A percentile compares a stretch with the other conserved stretches of the same genome.
Evolutionary conservation across 2,329 filamentous ascomycete species (phyloP).

Genomic region (Pseudocercospora ulei): DNA sequence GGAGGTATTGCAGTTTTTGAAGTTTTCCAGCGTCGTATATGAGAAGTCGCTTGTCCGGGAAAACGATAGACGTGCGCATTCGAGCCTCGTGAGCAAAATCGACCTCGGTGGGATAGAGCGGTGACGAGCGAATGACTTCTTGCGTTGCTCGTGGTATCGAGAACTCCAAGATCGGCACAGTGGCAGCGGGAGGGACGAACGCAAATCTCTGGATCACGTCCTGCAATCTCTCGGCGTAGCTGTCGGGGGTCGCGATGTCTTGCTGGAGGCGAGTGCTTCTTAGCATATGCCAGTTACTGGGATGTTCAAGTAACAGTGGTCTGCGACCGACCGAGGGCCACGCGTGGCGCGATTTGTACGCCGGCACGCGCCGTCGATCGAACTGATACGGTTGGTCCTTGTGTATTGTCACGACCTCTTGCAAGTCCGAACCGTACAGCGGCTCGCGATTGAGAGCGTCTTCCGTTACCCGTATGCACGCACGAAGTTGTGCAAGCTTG

Average conservation of each 20-base stretch:
- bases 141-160: slow-evolving; percentile 25
- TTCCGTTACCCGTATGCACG: slow-evolving; percentile 27
- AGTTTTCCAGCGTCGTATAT: slow-evolving; percentile 98
- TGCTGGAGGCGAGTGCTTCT: slow-evolving; percentile 24
- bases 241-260: slow-evolving; percentile 53
- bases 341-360: slow-evolving; percentile 17
- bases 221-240: slow-evolving; percentile 63
- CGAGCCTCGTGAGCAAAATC: slow-evolving; percentile 92
- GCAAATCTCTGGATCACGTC: slow-evolving; percentile 75
- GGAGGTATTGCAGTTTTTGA: slow-evolving; percentile 73
- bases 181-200: slow-evolving; percentile 80
- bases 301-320: slow-evolving; percentile 26
- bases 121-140: slow-evolving; percentile 23
- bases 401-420: slow-evolving; percentile 27
- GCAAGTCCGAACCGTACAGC: slow-evolving; percentile 30
- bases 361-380: slow-evolving; percentile 13
- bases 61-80: slow-evolving; percentile 87
- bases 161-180: slow-evolving; percentile 47
- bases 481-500: slow-evolving; percentile 27
- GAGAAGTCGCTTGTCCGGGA: slow-evolving; percentile 88
- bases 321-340: slow-evolving; percentile 22
- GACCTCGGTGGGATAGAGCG: slow-evolving; percentile 39
- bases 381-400: slow-evolving; percentile 19
- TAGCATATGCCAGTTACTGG: slow-evolving; percentile 24
- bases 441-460: slow-evolving; percentile 19